A percentile compares a stretch with the other conserved stretches of the same genome.
phyloP scores from a whole-genome alignment of 202 grass and related monocot species.

The Saccharum hybrid region DNA sequence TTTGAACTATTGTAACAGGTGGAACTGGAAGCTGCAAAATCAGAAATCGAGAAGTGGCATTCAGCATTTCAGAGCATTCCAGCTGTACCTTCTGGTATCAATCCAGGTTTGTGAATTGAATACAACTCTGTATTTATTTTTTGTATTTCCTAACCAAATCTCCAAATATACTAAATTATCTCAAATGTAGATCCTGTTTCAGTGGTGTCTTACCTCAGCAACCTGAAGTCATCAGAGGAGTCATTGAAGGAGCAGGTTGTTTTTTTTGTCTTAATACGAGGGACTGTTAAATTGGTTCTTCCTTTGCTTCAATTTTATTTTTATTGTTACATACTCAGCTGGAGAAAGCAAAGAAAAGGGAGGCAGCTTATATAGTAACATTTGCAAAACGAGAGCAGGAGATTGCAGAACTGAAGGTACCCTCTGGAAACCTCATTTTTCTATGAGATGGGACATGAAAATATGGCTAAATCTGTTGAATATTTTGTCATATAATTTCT shows the following conservation, averaged over 20 bases:
- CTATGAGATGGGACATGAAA: conserved; percentile 16
- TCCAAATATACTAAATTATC: conserved; percentile 31
- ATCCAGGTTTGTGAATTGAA: conserved; percentile 62
- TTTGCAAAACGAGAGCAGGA: conserved; percentile 98
- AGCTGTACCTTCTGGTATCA: conserved; percentile 63
- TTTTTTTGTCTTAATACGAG: neutral
- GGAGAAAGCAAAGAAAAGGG: conserved; percentile 99
- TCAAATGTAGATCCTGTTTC: conserved; percentile 72
- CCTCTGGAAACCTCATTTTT: neutral
- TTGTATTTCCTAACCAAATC: conserved; percentile 15
- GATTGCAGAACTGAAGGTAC: conserved; percentile 94
- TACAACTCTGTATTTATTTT: conserved; percentile 17
- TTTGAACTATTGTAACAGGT: conserved; percentile 53
- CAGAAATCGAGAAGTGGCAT: conserved; percentile 95
- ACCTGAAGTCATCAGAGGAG: conserved; percentile 94
- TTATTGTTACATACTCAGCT: conserved; percentile 58
- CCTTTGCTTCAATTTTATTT: conserved; percentile 23
- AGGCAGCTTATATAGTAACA: conserved; percentile 96
- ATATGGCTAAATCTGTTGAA: neutral
- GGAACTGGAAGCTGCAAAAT: conserved; percentile 78
- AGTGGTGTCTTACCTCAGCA: conserved; percentile 79
- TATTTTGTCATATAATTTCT: conserved; percentile 15
- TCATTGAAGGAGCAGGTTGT: conserved; percentile 93
- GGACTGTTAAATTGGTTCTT: conserved; percentile 19
- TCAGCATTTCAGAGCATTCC: conserved; percentile 83